Evolutionary conservation across 768 basidiomycete species (phyloP).

Genomic region (Amanita fuliginea): DNA sequence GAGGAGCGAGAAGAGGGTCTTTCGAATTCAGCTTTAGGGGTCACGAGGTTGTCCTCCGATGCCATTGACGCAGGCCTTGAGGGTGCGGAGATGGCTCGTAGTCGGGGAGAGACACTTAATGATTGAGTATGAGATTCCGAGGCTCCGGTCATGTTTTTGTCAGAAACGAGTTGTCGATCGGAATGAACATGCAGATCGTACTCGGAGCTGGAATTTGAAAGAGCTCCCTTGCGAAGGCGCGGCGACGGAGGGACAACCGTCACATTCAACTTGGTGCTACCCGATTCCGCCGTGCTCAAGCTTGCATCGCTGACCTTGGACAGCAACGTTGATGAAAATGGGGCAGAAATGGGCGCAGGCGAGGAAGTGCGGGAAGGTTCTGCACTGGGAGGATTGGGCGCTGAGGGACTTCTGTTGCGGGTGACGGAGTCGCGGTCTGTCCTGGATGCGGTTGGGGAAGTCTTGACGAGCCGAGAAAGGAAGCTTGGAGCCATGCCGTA

Average conservation of each 20-base stretch:
- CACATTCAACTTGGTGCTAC: slow-evolving; percentile 2
- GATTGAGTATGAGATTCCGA: not conserved
- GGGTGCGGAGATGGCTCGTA: slow-evolving; percentile 8
- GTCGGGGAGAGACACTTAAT: not conserved
- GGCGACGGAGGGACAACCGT: slow-evolving; percentile 6
- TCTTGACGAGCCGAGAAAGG: slow-evolving; percentile 6
- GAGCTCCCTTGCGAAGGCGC: not conserved
- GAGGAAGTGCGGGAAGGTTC: not conserved
- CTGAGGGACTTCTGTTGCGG: not conserved
- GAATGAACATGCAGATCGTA: not conserved
- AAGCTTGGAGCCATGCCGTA: slow-evolving; percentile 4
- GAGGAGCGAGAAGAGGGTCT: not conserved
- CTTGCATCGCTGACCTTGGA: not conserved
- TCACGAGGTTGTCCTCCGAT: slow-evolving; percentile 4
- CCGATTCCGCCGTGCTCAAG: not conserved
- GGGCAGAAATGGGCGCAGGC: not conserved
- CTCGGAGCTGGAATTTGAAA: slow-evolving; percentile 2
- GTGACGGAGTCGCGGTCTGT: not conserved
- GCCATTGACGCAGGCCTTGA: slow-evolving; percentile 2
- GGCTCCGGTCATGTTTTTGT: not conserved
- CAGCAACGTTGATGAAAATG: not conserved
- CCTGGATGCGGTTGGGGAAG: not conserved
- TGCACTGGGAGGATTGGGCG: not conserved
- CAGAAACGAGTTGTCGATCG: not conserved
- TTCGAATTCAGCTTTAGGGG: not conserved